Evolutionary conservation across 108 stramenopile genomes (phyloP), one percentile per base, ranked within the genome.

Genomic region (Nitzschia putrida): DNA sequence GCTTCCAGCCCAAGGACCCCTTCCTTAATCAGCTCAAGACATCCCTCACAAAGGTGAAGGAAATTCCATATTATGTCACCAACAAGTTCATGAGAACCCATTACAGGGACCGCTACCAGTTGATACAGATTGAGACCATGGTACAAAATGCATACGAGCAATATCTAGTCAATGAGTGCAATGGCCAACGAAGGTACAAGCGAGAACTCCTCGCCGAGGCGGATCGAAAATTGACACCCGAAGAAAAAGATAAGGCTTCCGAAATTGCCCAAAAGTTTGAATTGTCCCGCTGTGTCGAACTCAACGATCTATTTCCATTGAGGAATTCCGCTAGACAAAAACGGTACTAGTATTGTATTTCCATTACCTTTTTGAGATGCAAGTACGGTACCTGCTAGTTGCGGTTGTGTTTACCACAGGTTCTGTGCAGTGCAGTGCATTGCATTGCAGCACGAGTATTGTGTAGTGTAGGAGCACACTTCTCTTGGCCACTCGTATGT

Each of bases 61-160:
- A 91, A 50, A 96, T 96, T 69, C 95, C 92, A 1, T 96, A 88
- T 75, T 96, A 72, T 68, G 95, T 96, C 22, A 72, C 87, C 0
- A 85, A 88, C 64, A 82, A 86, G 55, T 96, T 96, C 73, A n/a
- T 91, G 23, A 50, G 88, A 59, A 94, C 90, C 14, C 79, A 84
- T 43, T 66, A 83, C 26, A 79, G 92, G 12, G 92, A 96, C 68
- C 77, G 88, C 54, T 94, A 94, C 78, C 88, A 92, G 39, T 73
- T 96, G n/a, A 80, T 85, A 7, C 95, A 92, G 75, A 90, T 94
- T 0, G 93, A 95, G 77, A 83, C 88, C 0, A 90, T 93, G 91
- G 95, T 95, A 12, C 89, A 93, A 61, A 64, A 63, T 24, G 79
- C 86, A 24, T 95, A 95, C 76, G 77, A 93, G 61, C 61, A 78